Conservation (phyloP, 345 rosid species). For the Lenwebbia sp. region DNA sequence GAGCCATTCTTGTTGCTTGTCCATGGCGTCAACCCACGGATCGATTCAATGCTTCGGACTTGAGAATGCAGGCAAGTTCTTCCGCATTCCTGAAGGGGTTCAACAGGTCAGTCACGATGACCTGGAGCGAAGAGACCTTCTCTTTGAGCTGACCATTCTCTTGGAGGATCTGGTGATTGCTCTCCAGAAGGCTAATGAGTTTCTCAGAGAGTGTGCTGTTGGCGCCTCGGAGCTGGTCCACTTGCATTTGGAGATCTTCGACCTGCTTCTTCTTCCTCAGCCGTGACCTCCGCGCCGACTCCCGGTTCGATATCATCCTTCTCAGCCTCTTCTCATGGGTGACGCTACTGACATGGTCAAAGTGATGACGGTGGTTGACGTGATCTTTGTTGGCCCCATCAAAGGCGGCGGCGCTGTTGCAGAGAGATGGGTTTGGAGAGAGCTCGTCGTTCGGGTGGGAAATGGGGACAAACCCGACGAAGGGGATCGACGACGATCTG, state of each 20-base stretch:
- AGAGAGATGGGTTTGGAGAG: not conserved
- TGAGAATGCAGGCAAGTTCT: constrained; percentile 4
- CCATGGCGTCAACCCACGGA: not conserved
- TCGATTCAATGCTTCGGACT: constrained; percentile 25
- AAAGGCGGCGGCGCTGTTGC: not conserved
- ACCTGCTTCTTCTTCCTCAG: constrained; percentile 69
- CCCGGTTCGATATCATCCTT: constrained; percentile 69
- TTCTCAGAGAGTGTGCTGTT: constrained; percentile 59
- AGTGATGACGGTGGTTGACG: constrained; percentile 6
- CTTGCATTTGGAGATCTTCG: constrained; percentile 62
- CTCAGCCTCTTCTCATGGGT: constrained; percentile 46
- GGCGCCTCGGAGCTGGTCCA: constrained; percentile 40
- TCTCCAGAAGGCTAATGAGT: constrained; percentile 52
- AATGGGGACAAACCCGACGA: not conserved
- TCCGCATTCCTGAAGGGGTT: constrained; percentile 32
- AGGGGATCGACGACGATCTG: not conserved
- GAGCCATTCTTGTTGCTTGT: not conserved
- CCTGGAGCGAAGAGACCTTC: constrained; percentile 51
- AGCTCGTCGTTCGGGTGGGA: not conserved
- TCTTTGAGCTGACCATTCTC: constrained; percentile 73
- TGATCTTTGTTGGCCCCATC: not conserved
- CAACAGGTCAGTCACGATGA: constrained; percentile 36
- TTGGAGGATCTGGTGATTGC: constrained; percentile 54
- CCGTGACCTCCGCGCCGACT: constrained; percentile 64
- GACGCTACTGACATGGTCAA: not conserved